Evolutionary conservation across 371 early-diverging fungal species (phyloP).

Genomic region (Polyrhizophydium stewartii): DNA sequence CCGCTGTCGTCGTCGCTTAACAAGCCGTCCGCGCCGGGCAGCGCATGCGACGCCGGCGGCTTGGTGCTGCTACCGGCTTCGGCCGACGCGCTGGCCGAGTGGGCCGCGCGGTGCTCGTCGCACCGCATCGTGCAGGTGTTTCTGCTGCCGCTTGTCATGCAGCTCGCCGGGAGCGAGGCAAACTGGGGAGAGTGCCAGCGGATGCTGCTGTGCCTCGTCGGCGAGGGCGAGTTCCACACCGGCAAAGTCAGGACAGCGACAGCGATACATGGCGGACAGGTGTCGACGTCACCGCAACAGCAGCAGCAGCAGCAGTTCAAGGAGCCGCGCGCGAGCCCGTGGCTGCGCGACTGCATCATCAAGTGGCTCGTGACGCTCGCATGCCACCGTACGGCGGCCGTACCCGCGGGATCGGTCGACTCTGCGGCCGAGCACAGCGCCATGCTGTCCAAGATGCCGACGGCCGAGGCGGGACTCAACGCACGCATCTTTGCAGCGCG

Average conservation of each 20-base stretch:
- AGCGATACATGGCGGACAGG: too few relatives aligned
- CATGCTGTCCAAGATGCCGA: too few relatives aligned
- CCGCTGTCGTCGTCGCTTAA: neutral
- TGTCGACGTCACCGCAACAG: too few relatives aligned
- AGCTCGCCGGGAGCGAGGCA: neutral
- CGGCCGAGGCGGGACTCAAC: neutral
- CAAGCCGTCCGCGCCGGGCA: neutral
- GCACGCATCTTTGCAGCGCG: slow-evolving; percentile 1
- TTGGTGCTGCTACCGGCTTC: neutral
- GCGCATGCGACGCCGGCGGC: too few relatives aligned
- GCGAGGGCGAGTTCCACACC: neutral
- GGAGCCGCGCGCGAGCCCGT: neutral
- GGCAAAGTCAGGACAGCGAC: too few relatives aligned
- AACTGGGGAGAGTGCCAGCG: neutral
- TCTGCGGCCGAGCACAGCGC: neutral
- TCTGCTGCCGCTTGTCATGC: neutral
- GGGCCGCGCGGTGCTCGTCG: neutral
- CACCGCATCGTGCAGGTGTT: slow-evolving; percentile 1
- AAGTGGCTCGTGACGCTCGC: slow-evolving; percentile 2
- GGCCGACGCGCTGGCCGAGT: neutral
- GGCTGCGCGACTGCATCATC: neutral
- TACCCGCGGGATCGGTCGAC: neutral
- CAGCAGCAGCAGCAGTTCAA: too few relatives aligned
- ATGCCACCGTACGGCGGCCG: neutral
- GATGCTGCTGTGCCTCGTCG: neutral